A percentile compares a stretch with the other conserved stretches of the same genome.
Evolutionary conservation across 495 filamentous ascomycete genomes (phyloP).

Genomic region (Collariella sp.): DNA sequence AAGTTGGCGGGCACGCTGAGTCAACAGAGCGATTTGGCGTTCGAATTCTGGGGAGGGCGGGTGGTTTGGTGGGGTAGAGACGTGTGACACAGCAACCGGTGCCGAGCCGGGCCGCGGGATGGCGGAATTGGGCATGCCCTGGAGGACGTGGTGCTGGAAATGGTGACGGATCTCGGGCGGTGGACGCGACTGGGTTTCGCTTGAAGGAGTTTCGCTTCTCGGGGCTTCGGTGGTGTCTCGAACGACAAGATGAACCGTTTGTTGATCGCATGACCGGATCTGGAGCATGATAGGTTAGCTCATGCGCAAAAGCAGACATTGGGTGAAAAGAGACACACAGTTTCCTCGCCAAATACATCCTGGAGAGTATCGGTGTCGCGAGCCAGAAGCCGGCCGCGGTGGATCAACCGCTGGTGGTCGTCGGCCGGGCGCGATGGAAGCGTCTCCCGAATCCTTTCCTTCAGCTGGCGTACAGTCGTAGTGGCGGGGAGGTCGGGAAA

Average conservation of each 20-base stretch:
- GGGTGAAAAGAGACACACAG: not conserved
- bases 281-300: constrained; percentile 17
- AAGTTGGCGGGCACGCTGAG: not conserved
- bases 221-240: constrained; percentile 27
- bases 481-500: constrained; percentile 45
- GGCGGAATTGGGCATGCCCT: constrained; percentile 2
- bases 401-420: constrained; percentile 56
- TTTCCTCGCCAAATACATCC: constrained; percentile 40
- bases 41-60: too few relatives aligned
- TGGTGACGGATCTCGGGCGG: not conserved
- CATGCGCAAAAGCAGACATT: not conserved
- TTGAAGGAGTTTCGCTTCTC: too few relatives aligned
- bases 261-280: constrained; percentile 39
- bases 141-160: constrained; percentile 3
- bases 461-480: constrained; percentile 53
- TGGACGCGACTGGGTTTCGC: not conserved
- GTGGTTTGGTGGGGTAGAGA: too few relatives aligned
- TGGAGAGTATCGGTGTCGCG: constrained; percentile 47
- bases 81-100: constrained; percentile 7
- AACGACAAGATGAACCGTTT: constrained; percentile 59
- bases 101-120: constrained; percentile 6
- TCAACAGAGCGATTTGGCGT: too few relatives aligned
- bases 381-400: constrained; percentile 51
- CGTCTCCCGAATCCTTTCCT: constrained; percentile 47
- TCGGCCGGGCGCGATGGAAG: constrained; percentile 47